These are phyloP conservation scores for Gymnopilus junonius DNA, from an alignment of 768 basidiomycete species.

Conservation along the genomic window DNA sequence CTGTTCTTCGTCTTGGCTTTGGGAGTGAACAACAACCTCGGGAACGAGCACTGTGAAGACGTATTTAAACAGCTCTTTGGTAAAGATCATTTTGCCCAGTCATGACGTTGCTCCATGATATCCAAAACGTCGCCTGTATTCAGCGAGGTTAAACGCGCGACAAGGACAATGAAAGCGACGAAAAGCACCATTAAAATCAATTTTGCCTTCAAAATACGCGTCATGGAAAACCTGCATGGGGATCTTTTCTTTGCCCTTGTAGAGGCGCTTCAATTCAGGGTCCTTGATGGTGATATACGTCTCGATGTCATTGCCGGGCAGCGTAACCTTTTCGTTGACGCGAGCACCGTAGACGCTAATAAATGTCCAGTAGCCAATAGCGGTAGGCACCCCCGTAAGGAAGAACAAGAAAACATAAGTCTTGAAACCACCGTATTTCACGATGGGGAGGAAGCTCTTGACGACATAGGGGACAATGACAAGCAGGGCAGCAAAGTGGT, in stretches of 20 bases:
- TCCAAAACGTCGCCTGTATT: constrained; percentile 87
- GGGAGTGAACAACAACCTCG: constrained; percentile 93
- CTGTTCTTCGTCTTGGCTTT: constrained; percentile 91
- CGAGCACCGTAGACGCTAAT: constrained; percentile 82
- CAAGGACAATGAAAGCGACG: neutral
- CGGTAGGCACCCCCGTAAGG: constrained; percentile 75
- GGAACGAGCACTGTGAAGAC: constrained; percentile 87
- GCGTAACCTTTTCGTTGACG: constrained; percentile 81
- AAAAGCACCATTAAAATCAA: constrained; percentile 88
- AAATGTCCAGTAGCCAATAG: constrained; percentile 88
- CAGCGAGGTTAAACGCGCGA: constrained; percentile 15
- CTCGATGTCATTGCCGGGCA: constrained; percentile 87
- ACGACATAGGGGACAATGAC: constrained; percentile 83
- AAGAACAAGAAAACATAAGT: constrained; percentile 83
- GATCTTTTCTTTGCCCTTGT: constrained; percentile 87
- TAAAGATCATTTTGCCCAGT: constrained; percentile 95
- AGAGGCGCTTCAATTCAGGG: constrained; percentile 75
- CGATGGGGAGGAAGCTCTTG: constrained; percentile 80
- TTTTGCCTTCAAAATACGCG: constrained; percentile 94
- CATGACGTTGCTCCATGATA: constrained; percentile 91
- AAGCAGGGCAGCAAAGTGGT: constrained; percentile 77
- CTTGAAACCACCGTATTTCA: constrained; percentile 84
- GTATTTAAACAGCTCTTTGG: constrained; percentile 90
- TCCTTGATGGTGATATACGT: constrained; percentile 93
- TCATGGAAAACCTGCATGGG: constrained; percentile 98